A percentile compares a stretch with the other conserved stretches of the same genome.
phyloP scores from a whole-genome alignment of 2,329 filamentous ascomycete genomes.

The Botrytis medusae region DNA sequence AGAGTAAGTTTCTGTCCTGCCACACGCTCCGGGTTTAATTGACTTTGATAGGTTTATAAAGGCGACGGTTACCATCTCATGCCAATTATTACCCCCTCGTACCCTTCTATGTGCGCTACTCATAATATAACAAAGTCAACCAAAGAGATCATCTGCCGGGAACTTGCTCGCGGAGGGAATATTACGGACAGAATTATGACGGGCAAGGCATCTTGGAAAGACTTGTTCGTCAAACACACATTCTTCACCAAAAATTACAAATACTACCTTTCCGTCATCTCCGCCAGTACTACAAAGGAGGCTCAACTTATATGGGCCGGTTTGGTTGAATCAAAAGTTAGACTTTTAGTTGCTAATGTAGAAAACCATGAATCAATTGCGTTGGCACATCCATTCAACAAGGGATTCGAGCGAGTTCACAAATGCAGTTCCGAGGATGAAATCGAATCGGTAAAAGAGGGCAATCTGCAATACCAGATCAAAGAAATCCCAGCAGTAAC shows the following conservation, averaged over 20 bases:
- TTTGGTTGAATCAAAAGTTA: slow-evolving; percentile 88
- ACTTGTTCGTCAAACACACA: slow-evolving; percentile 83
- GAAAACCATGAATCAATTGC: slow-evolving; percentile 79
- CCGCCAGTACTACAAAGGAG: slow-evolving; percentile 79
- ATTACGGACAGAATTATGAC: slow-evolving; percentile 78
- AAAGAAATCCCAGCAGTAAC: slow-evolving; percentile 39
- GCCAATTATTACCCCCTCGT: slow-evolving; percentile 97
- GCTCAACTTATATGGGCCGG: slow-evolving; percentile 86
- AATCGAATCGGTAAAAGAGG: slow-evolving; percentile 60
- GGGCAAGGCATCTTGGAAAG: slow-evolving; percentile 78
- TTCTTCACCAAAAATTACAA: slow-evolving; percentile 95
- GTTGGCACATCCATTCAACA: slow-evolving; percentile 87
- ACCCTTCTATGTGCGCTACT: slow-evolving; percentile 96
- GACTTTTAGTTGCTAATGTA: slow-evolving; percentile 78
- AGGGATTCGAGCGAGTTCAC: slow-evolving; percentile 84
- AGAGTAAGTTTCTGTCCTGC: slow-evolving; percentile 54
- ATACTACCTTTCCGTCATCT: slow-evolving; percentile 88
- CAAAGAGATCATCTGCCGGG: slow-evolving; percentile 77
- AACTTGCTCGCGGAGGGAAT: slow-evolving; percentile 74
- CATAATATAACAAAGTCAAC: slow-evolving; percentile 91
- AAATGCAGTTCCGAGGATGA: slow-evolving; percentile 62
- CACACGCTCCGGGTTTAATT: slow-evolving; percentile 29
- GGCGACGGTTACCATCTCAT: slow-evolving; percentile 82
- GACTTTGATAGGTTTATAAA: slow-evolving; percentile 29
- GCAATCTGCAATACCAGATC: slow-evolving; percentile 59